Evolutionary conservation across 768 basidiomycete species (phyloP).

Genomic region (Suillus alpinus): DNA sequence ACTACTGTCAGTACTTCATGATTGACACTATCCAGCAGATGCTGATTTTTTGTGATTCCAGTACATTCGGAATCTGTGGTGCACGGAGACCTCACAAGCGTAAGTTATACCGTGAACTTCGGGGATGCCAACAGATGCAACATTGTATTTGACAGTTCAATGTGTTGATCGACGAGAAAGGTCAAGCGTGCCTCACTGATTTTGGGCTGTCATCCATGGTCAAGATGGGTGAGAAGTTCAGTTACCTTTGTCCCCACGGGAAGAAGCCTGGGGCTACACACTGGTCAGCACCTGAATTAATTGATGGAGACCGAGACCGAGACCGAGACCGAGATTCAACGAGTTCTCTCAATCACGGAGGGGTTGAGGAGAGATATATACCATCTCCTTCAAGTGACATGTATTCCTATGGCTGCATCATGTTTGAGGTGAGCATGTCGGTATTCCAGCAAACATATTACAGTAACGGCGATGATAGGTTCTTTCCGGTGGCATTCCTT

Average conservation of each 20-base stretch:
- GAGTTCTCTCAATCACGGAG: no score
- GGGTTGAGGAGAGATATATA: not conserved
- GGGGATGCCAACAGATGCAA: not conserved
- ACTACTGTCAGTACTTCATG: not conserved
- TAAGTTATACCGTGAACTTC: not conserved
- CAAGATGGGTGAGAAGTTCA: not conserved
- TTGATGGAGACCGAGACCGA: not conserved
- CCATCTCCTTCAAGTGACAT: not conserved
- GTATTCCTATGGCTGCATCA: constrained; percentile 1
- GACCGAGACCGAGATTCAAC: not conserved
- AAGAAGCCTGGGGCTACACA: not conserved
- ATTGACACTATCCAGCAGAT: not conserved
- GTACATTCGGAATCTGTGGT: constrained; percentile 3
- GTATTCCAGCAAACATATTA: not conserved
- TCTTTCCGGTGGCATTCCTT: not conserved
- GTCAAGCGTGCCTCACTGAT: not conserved
- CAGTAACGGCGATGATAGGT: not conserved
- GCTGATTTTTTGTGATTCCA: not conserved
- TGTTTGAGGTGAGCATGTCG: not conserved
- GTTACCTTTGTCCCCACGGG: not conserved
- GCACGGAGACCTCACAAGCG: constrained; percentile 1
- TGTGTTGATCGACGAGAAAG: not conserved
- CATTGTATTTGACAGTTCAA: not conserved
- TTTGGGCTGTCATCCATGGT: not conserved
- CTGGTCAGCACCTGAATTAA: not conserved